phyloP scores from a whole-genome alignment of 2,329 filamentous ascomycete species.

The Calonectria pteridis region DNA sequence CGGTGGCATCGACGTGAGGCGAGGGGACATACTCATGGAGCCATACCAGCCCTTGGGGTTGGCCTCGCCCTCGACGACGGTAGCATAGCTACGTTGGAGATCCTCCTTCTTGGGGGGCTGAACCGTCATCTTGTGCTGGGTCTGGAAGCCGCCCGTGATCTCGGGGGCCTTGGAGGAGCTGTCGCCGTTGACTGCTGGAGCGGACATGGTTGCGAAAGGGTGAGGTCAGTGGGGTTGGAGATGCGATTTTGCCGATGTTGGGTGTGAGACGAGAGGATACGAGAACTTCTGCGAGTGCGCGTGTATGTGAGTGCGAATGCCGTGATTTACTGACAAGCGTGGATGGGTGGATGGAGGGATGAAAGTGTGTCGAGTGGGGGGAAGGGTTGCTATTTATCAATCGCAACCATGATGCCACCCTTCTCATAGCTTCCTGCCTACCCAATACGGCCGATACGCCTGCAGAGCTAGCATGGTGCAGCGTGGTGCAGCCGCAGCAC shows the following conservation, averaged over 20 bases:
- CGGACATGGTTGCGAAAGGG: constrained; percentile 9
- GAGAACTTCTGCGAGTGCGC: not conserved
- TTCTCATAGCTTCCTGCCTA: not conserved
- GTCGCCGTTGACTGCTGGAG: constrained; percentile 43
- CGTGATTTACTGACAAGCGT: not conserved
- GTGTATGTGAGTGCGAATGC: not conserved
- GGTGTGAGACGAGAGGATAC: not conserved
- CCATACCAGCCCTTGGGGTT: constrained; percentile 90
- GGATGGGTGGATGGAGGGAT: not conserved
- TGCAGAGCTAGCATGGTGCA: not conserved
- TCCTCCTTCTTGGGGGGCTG: constrained; percentile 86
- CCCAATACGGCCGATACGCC: not conserved
- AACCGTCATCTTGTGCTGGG: constrained; percentile 73
- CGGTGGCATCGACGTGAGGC: not conserved
- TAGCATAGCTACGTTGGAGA: constrained; percentile 85
- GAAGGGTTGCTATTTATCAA: constrained; percentile 26
- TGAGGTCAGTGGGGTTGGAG: no score
- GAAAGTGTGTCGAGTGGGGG: constrained; percentile 11
- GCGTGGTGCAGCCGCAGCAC: not conserved
- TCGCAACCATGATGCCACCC: not conserved
- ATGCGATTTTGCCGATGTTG: not conserved
- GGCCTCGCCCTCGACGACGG: constrained; percentile 72
- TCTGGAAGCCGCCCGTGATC: constrained; percentile 58
- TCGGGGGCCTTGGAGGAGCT: constrained; percentile 48
- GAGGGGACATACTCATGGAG: constrained; percentile 76